A percentile compares a stretch with the other conserved stretches of the same genome.
phyloP scores from a whole-genome alignment of 208 protist genomes.

The Trypanosoma conorhini region DNA sequence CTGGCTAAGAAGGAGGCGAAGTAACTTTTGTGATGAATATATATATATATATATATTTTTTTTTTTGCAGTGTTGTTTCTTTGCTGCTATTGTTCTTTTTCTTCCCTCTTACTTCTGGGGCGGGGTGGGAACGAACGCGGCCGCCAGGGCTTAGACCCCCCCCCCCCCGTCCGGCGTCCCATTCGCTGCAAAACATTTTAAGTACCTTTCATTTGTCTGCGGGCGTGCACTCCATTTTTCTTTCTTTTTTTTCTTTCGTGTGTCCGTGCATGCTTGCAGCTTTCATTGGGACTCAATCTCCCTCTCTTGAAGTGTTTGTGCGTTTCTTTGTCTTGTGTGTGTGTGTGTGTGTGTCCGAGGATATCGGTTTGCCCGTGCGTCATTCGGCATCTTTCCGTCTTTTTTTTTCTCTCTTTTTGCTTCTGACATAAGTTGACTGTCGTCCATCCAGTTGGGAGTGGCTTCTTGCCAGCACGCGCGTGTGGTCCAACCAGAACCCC shows the following conservation, averaged over 20 bases:
- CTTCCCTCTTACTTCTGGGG: not conserved
- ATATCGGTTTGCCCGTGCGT: not conserved
- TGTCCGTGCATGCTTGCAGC: no score
- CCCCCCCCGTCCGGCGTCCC: no score
- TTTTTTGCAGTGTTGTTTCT: not conserved
- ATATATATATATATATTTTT: not conserved
- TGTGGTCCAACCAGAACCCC: no score
- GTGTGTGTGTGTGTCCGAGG: not conserved
- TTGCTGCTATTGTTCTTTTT: slow-evolving; percentile 1
- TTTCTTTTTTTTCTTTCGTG: not conserved
- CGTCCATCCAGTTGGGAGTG: not conserved
- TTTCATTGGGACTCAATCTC: slow-evolving; percentile 3
- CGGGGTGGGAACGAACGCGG: not conserved
- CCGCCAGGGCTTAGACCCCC: no score
- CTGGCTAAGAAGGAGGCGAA: not conserved
- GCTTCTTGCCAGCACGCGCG: not conserved
- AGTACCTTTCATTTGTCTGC: not conserved
- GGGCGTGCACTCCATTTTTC: not conserved
- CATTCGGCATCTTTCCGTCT: not conserved
- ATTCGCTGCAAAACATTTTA: no score
- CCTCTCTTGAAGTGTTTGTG: not conserved
- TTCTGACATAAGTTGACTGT: not conserved
- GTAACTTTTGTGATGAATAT: not conserved
- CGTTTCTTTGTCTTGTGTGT: not conserved
- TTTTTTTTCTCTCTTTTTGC: not conserved